Evolutionary conservation across 139 green algal species (phyloP).

Genomic region (Microglena sp.): DNA sequence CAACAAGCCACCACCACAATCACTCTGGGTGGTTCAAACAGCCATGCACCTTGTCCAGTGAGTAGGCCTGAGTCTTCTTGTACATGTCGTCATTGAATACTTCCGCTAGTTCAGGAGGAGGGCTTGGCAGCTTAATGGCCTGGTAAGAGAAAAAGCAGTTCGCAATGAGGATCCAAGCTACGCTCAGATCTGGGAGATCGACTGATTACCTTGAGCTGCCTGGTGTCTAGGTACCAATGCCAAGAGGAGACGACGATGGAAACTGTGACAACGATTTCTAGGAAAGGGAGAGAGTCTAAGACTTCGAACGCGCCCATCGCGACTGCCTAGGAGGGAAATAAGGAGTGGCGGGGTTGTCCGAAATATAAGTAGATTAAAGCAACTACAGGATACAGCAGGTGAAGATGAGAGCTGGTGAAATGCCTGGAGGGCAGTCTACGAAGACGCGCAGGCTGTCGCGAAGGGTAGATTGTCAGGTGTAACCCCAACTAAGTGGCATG

Average conservation of each 20-base stretch:
- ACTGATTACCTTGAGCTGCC: slow-evolving; percentile 32
- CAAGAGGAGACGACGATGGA: slow-evolving; percentile 36
- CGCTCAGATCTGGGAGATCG: neutral
- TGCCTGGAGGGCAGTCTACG: no score
- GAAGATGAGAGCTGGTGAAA: no score
- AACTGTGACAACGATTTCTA: no score
- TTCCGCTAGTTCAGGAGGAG: slow-evolving; percentile 14
- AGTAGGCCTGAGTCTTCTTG: slow-evolving; percentile 52
- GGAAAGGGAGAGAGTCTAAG: no score
- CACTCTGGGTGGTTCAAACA: neutral
- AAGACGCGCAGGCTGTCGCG: no score
- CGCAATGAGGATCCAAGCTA: neutral
- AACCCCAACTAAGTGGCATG: no score
- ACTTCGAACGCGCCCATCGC: no score
- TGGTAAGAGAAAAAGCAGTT: neutral
- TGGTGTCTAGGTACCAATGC: slow-evolving; percentile 47
- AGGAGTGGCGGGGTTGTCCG: no score
- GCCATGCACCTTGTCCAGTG: slow-evolving; percentile 44
- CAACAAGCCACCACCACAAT: neutral
- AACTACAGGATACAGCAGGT: no score
- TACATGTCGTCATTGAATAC: slow-evolving; percentile 31
- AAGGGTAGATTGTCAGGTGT: no score
- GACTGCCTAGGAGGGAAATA: no score
- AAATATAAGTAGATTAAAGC: no score
- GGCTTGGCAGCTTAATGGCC: slow-evolving; percentile 11